A percentile compares a stretch with the other conserved stretches of the same genome.
These are phyloP conservation scores for Thelonectria blattea DNA, from an alignment of 2,329 filamentous ascomycete species.

Conservation along the genomic window DNA sequence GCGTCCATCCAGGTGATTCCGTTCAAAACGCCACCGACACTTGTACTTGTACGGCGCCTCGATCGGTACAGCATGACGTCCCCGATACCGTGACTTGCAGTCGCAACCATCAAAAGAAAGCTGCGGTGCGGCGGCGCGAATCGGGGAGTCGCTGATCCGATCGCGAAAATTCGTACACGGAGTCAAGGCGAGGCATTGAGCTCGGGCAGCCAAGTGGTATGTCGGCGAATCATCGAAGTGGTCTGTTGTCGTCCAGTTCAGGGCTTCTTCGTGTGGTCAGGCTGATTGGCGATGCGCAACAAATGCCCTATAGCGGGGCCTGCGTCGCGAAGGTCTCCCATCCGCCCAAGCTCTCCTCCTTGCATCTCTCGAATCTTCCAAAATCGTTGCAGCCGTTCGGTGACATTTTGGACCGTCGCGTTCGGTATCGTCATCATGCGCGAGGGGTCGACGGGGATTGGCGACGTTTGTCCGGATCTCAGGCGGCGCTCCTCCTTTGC, in stretches of 20 bases:
- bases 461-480: constrained; percentile 13
- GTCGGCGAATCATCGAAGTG: not conserved
- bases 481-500: constrained; percentile 21
- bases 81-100: not conserved
- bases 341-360: not conserved
- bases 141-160: not conserved
- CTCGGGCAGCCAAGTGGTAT: not conserved
- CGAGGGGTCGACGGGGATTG: constrained; percentile 7
- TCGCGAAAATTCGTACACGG: not conserved
- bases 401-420: constrained; percentile 3
- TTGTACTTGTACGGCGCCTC: not conserved
- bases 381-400: not conserved
- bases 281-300: constrained; percentile 5
- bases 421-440: constrained; percentile 12
- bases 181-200: not conserved
- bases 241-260: not conserved
- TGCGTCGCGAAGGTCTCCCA: not conserved
- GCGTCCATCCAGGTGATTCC: not conserved
- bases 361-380: not conserved
- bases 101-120: not conserved
- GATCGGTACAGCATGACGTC: not conserved
- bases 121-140: not conserved
- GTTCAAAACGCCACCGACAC: not conserved
- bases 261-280: constrained; percentile 1
- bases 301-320: constrained; percentile 11